Percentiles rank a stretch among this genome's conserved stretches.
These are phyloP conservation scores for Uronychia setigera DNA, from an alignment of 73 alveolate species.

Conservation along the genomic window DNA sequence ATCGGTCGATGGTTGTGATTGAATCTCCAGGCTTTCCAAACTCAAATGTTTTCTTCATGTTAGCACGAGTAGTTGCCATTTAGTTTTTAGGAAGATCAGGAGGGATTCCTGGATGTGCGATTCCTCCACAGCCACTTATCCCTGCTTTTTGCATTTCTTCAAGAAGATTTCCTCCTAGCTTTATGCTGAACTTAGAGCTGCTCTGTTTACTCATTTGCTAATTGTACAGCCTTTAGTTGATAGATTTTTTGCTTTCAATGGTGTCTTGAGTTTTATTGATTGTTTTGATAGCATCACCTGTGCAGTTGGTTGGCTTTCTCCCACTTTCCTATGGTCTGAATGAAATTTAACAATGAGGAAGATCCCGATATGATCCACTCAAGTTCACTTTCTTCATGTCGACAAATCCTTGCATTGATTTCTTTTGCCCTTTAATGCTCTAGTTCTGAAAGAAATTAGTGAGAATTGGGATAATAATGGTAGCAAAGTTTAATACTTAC, in stretches of 20 bases:
- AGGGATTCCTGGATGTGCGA: too few relatives aligned
- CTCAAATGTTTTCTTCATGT: not conserved
- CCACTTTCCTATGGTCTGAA: not conserved
- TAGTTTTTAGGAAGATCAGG: too few relatives aligned
- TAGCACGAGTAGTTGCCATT: not conserved
- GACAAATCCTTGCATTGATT: not conserved
- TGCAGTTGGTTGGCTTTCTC: not conserved
- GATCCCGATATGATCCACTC: not conserved
- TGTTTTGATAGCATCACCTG: not conserved
- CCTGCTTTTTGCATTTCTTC: not conserved
- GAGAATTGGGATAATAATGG: too few relatives aligned
- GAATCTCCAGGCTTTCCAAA: not conserved
- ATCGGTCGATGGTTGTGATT: too few relatives aligned
- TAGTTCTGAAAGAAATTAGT: not conserved
- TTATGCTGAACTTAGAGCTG: not conserved
- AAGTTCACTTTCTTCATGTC: not conserved
- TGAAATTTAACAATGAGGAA: not conserved
- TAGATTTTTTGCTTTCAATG: not conserved
- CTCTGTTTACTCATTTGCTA: not conserved
- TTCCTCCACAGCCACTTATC: too few relatives aligned
- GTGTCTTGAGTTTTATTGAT: not conserved
- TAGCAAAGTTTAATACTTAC: too few relatives aligned
- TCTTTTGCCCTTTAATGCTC: not conserved
- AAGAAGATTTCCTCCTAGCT: not conserved
- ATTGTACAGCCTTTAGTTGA: not conserved